A percentile compares a stretch with the other conserved stretches of the same genome.
These are phyloP conservation scores for Thymus mandschuricus DNA, from an alignment of 257 asterid genomes.

Conservation along the genomic window DNA sequence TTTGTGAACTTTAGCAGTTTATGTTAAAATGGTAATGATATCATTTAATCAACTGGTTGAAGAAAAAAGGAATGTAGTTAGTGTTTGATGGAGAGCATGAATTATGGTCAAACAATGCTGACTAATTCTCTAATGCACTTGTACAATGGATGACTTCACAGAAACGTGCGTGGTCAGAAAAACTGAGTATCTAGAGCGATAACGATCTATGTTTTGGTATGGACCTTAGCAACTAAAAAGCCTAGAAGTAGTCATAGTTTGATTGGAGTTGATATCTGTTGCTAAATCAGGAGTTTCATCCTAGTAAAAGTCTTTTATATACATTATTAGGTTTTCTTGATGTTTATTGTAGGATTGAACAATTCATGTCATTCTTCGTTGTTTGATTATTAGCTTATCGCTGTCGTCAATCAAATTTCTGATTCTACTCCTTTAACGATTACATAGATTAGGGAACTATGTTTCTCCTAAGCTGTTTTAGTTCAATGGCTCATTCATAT, in stretches of 20 bases:
- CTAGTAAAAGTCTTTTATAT: too few species aligned
- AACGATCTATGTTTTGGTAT: too few species aligned
- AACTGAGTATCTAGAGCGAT: too few species aligned
- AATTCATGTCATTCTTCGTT: neutral
- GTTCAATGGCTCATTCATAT: neutral
- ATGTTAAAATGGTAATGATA: too few species aligned
- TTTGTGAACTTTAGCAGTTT: constrained; percentile 1
- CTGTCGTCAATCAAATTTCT: neutral
- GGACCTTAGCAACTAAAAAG: too few species aligned
- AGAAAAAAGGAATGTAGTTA: too few species aligned
- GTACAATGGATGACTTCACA: neutral
- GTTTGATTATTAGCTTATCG: neutral
- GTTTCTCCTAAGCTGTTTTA: neutral
- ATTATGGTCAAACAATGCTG: neutral
- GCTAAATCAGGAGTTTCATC: neutral
- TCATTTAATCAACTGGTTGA: too few species aligned
- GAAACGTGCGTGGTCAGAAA: too few species aligned
- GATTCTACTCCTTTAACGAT: neutral
- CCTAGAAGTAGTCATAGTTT: too few species aligned
- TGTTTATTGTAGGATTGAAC: neutral
- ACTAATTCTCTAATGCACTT: neutral
- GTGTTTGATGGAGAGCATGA: neutral
- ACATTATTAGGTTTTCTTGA: neutral
- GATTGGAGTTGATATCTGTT: neutral
- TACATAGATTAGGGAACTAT: neutral